phyloP scores from a whole-genome alignment of 495 filamentous ascomycete species.

The Neurospora sp. region DNA sequence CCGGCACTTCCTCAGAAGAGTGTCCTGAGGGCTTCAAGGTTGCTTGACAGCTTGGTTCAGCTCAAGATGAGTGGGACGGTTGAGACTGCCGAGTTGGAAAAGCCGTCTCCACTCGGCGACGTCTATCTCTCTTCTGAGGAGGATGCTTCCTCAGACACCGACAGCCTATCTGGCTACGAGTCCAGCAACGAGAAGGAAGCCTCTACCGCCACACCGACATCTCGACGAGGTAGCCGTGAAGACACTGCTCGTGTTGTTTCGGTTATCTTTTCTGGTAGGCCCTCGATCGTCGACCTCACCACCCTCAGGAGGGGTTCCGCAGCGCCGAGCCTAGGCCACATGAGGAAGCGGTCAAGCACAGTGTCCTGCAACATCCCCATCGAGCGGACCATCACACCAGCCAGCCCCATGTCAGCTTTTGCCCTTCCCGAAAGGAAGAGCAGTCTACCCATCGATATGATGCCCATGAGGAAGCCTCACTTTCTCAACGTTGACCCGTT shows the following conservation, averaged over 20 bases:
- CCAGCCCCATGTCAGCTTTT: conserved; percentile 15
- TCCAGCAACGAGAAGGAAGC: conserved; percentile 25
- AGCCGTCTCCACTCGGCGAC: conserved; percentile 29
- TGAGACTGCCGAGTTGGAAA: conserved; percentile 18
- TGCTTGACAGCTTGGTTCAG: conserved; percentile 24
- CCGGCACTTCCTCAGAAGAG: conserved; percentile 29
- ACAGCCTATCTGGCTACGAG: conserved; percentile 41
- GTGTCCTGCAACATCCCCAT: conserved; percentile 8
- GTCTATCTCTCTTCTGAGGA: conserved; percentile 43
- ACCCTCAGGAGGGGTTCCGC: conserved; percentile 24
- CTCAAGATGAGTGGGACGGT: conserved; percentile 29
- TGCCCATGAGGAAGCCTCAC: conserved; percentile 26
- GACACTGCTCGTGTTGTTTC: conserved; percentile 39
- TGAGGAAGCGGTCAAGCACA: conserved; percentile 17
- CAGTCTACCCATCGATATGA: conserved; percentile 22
- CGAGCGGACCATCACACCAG: conserved; percentile 22
- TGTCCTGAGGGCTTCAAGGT: conserved; percentile 30
- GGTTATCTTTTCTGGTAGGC: conserved; percentile 37
- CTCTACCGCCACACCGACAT: conserved; percentile 9
- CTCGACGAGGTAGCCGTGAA: conserved; percentile 32
- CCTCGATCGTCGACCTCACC: conserved; percentile 35
- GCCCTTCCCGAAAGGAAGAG: conserved; percentile 22
- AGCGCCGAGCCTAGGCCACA: conserved; percentile 21
- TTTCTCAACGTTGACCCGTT: conserved; percentile 41
- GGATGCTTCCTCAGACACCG: conserved; percentile 39